phyloP scores from a whole-genome alignment of 192 early-diverging fungal genomes.

The Phycomyces blakesleeanus region DNA sequence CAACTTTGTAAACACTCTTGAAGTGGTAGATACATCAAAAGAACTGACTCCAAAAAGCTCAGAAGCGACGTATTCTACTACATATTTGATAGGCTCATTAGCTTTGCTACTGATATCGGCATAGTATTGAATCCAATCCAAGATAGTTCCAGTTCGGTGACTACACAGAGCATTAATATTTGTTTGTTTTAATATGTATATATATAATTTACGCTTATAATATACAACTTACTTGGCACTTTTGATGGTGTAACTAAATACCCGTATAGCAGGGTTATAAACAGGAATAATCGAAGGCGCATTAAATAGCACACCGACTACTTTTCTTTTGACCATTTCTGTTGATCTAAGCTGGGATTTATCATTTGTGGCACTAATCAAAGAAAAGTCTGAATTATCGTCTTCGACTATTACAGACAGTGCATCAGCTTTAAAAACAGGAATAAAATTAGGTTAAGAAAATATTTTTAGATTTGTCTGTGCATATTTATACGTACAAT shows the following conservation, averaged over 20 bases:
- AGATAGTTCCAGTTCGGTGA: slow-evolving; percentile 7
- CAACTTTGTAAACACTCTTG: background rate
- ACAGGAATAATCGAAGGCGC: slow-evolving; percentile 39
- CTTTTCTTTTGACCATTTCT: background rate
- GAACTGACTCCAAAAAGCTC: slow-evolving; percentile 9
- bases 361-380: background rate
- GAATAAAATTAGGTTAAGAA: background rate
- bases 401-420: slow-evolving; percentile 4
- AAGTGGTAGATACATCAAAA: slow-evolving; percentile 7
- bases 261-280: slow-evolving; percentile 34
- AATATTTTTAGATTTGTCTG: too few species aligned
- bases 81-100: slow-evolving; percentile 2
- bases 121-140: slow-evolving; percentile 32
- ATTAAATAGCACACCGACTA: slow-evolving; percentile 22
- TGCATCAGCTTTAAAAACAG: slow-evolving; percentile 7
- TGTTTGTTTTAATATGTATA: background rate
- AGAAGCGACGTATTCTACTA: slow-evolving; percentile 28
- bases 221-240: background rate
- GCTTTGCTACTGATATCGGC: slow-evolving; percentile 14
- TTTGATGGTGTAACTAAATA: slow-evolving; percentile 33
- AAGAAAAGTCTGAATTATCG: background rate
- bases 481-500: slow-evolving; percentile 15
- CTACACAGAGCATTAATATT: slow-evolving; percentile 9
- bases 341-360: background rate
- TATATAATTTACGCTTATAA: too few species aligned